Percentiles rank a stretch among this genome's conserved stretches.
These are phyloP conservation scores for Nicotiana tabacum DNA, from an alignment of 257 asterid genomes.

Conservation along the genomic window DNA sequence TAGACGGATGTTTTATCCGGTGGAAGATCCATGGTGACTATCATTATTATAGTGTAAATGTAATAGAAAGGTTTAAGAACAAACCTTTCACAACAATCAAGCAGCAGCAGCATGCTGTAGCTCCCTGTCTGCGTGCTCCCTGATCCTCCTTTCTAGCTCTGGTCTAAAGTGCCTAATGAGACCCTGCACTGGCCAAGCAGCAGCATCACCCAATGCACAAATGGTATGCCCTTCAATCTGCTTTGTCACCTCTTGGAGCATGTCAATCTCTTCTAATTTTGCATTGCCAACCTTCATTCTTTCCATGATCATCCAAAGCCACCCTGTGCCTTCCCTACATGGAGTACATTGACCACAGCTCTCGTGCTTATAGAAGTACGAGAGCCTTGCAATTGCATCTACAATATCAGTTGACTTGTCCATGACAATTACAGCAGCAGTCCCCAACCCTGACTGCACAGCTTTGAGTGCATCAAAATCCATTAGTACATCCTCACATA, in stretches of 20 bases:
- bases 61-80: background rate
- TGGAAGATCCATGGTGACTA: background rate
- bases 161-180: slow-evolving; percentile 98
- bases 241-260: slow-evolving; percentile 98
- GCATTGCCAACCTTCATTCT: slow-evolving; percentile 98
- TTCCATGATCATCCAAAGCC: slow-evolving; percentile 99
- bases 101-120: slow-evolving; percentile 72
- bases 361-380: slow-evolving; percentile 97
- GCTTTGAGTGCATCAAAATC: slow-evolving; percentile 98
- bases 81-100: slow-evolving; percentile 26
- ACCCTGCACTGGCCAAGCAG: slow-evolving; percentile 99
- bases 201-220: slow-evolving; percentile 98
- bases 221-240: slow-evolving; percentile 99
- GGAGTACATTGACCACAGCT: slow-evolving; percentile 99
- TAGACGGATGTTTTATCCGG: background rate
- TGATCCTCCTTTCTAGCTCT: slow-evolving; percentile 90
- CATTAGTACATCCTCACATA: slow-evolving; percentile 96
- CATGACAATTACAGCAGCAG: slow-evolving; percentile 98
- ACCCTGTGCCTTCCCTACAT: slow-evolving; percentile 98
- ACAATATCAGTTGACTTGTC: slow-evolving; percentile 94
- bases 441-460: slow-evolving; percentile 92
- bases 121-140: slow-evolving; percentile 92
- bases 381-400: slow-evolving; percentile 91
- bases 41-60: background rate
- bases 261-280: slow-evolving; percentile 90